Evolutionary conservation across 805 yeast species (phyloP), one percentile per base, ranked within the genome.

Genomic region (Lipomyces chichibuensis): DNA sequence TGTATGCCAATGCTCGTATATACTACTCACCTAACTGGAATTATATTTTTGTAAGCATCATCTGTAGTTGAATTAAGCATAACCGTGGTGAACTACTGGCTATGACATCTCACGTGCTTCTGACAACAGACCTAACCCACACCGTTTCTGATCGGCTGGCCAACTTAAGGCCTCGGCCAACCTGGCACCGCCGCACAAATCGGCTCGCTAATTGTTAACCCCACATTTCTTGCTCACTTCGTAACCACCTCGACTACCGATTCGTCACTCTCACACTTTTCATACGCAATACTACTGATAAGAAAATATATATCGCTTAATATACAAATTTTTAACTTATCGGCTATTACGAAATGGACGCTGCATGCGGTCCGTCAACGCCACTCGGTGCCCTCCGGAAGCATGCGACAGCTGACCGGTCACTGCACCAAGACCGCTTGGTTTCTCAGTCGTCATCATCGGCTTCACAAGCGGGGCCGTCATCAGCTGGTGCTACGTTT

Each of bases 311-410:
- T 17, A 17, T 43, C 9, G 49, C 20, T 43, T n/a, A n/a, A 17
- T 37, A 37, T 37, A 29, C 5, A 37, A 13, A n/a, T n/a, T 37
- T 37, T 5, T 17, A 43, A n/a, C 3, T 13, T n/a, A 43, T 43
- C 20, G 11, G 32, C n/a, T 25, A 9, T 23, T 23, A 7, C 32
- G 17, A 2, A 23, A 64, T 64, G 67, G 67, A 64, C 37, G 65
- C 67, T 13, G 54, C 65, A n/a, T 69, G 71, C 56, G 71, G 71
- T 3, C 71, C 71, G 2, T 66, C 71, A 3, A 69, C 70, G 61
- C 65, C 71, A 20, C 60, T 69, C 23, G 8, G 53, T 25, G 60
- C 60, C 13, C 32, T 69, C 13, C 60, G 37, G 32, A 69, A 69
- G 60, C 71, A 69, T 52, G 63, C 70, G 20, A 55, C 56, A 3